A percentile compares a stretch with the other conserved stretches of the same genome.
Evolutionary conservation across 2,329 filamentous ascomycete species (phyloP).

Genomic region (Trichoderma sp.): DNA sequence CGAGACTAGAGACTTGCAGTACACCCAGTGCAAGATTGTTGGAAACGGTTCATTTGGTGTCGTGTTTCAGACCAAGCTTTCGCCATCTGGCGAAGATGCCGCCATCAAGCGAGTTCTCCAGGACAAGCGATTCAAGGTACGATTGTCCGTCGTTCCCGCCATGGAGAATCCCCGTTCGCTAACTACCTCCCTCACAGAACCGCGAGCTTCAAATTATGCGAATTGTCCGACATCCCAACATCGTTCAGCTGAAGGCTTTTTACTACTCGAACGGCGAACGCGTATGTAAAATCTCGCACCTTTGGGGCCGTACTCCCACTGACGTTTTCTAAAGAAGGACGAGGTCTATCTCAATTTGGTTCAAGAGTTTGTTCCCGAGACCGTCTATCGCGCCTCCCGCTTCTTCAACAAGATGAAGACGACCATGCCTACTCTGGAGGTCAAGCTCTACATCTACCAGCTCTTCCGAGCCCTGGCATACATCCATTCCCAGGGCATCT

Average conservation of each 20-base stretch:
- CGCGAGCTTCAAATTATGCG: constrained; percentile 99
- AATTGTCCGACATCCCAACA: constrained; percentile 97
- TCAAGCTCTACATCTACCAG: constrained; percentile 99
- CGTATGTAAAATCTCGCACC: constrained; percentile 54
- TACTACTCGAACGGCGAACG: constrained; percentile 99
- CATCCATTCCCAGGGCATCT: constrained; percentile 99
- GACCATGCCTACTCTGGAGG: constrained; percentile 97
- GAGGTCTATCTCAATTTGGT: constrained; percentile 98
- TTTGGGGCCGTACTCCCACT: constrained; percentile 9
- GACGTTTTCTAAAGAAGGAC: constrained; percentile 68
- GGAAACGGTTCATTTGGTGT: constrained; percentile 98
- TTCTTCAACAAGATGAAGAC: constrained; percentile 99
- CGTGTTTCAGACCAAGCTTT: constrained; percentile 98
- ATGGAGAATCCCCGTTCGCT: background rate
- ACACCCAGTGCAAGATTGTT: constrained; percentile 99
- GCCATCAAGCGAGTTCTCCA: constrained; percentile 99
- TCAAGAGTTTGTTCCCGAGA: constrained; percentile 97
- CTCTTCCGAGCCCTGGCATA: constrained; percentile 97
- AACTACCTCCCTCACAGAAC: constrained; percentile 64
- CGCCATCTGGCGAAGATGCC: constrained; percentile 95
- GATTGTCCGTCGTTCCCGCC: constrained; percentile 7
- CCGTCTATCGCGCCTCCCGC: constrained; percentile 93
- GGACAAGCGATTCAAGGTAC: constrained; percentile 99
- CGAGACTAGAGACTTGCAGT: constrained; percentile 94
- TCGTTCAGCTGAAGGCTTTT: constrained; percentile 98